Evolutionary conservation across 1,139 yeast species (phyloP), one percentile per base, ranked within the genome.

Genomic region (Yamadazyma taylorii): DNA sequence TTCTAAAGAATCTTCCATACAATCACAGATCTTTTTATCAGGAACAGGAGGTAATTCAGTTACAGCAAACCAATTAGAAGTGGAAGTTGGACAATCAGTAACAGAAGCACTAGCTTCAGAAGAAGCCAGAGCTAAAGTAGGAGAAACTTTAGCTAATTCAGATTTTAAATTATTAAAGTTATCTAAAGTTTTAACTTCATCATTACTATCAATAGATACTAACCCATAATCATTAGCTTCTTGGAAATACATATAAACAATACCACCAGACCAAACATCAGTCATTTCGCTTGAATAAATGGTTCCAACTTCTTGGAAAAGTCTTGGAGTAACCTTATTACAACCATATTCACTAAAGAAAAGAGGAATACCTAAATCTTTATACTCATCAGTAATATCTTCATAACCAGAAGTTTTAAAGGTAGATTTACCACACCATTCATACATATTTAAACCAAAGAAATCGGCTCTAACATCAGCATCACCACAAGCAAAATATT

Each of bases 321-420:
- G 67, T 64, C 95, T 79, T 48, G 94, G 94, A 37, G 45, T 40
- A 26, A 53, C 56, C 36, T 52, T 69, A 73, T 88, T 90, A 70
- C 97, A 90, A 52, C 97, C 97, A 58, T 85, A 89, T 67, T 90
- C 97, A 37, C 96, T 85, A 61, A 90, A 80, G 71, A 90, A 89
- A 50, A 85, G 69, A 35, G 97, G 97, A 40, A 88, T 70, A 22
- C 94, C 80, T 56, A 82, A 63, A 61, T 83, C 77, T 37, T 71
- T 47, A 62, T 85, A 87, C 50, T 85, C 86, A 33, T 71, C 64
- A 32, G 96, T 86, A 66, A 90, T 79, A 46, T 69, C 81, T 47
- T 69, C 61, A 68, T 84, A 89, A 49, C 96, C 96, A 33, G 95
- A 85, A 12, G 58, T 46, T 34, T 62, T 46, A 69, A 72, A 88